Conservation (phyloP, 1,284 basidiomycete genomes). For the Trichosporon ovoides region DNA sequence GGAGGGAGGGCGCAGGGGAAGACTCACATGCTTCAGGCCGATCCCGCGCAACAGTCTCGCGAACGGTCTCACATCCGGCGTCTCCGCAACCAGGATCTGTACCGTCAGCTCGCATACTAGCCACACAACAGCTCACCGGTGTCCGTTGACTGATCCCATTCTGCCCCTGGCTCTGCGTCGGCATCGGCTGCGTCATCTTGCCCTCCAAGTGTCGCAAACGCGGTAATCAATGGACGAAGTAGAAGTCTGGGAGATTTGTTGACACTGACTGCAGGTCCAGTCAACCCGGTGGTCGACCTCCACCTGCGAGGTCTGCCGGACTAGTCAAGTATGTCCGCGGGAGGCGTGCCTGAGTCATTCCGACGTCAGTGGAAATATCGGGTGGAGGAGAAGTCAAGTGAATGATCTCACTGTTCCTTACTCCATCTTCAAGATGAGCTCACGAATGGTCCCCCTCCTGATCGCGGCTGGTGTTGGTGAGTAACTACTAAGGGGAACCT, state of each 20-base stretch:
- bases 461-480: constrained; percentile 32
- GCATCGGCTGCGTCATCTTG: background rate
- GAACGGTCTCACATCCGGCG: constrained; percentile 72
- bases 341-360: no score
- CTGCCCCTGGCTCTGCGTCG: background rate
- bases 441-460: constrained; percentile 24
- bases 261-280: background rate
- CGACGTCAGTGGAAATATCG: background rate
- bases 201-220: background rate
- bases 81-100: constrained; percentile 69
- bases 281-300: background rate
- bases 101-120: constrained; percentile 36
- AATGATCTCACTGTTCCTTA: no score
- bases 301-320: background rate
- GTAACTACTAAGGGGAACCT: no score
- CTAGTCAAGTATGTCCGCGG: no score
- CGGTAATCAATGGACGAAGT: background rate
- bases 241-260: background rate
- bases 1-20: background rate
- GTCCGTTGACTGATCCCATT: background rate
- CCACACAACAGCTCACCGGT: background rate
- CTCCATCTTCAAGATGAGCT: constrained; percentile 11
- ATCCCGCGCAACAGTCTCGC: constrained; percentile 70
- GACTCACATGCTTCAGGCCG: constrained; percentile 63
- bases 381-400: no score